Evolutionary conservation across 768 basidiomycete species (phyloP).

Genomic region (Pleurotus tuoliensis): DNA sequence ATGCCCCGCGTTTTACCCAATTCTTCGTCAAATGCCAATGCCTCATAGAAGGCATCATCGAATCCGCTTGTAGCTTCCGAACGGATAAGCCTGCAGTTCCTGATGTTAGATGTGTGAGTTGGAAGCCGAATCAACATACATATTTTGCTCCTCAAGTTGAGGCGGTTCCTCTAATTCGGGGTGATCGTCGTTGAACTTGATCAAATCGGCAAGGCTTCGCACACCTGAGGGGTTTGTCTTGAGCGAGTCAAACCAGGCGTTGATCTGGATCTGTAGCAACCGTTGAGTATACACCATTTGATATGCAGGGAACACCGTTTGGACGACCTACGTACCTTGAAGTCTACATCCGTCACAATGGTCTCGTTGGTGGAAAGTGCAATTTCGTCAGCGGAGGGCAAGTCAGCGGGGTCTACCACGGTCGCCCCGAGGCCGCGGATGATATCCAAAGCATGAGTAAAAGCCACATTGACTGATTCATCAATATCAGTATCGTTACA

Average conservation of each 20-base stretch:
- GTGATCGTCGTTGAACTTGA: conserved; percentile 52
- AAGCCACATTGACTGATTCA: conserved; percentile 31
- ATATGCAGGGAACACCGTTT: too few relatives aligned
- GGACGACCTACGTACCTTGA: conserved; percentile 42
- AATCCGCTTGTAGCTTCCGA: conserved; percentile 37
- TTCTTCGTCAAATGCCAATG: conserved; percentile 40
- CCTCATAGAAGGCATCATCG: conserved; percentile 38
- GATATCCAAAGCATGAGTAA: conserved; percentile 33
- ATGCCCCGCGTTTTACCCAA: conserved; percentile 51
- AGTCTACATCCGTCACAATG: conserved; percentile 82
- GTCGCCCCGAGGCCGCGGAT: conserved; percentile 41
- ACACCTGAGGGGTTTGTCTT: conserved; percentile 54
- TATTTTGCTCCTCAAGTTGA: conserved; percentile 30
- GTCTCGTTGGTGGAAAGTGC: conserved; percentile 71
- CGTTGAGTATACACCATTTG: background rate
- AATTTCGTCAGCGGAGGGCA: conserved; percentile 52
- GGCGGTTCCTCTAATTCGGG: conserved; percentile 43
- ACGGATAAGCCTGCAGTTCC: conserved; percentile 27
- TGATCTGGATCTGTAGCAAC: background rate
- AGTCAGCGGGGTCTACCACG: conserved; percentile 59
- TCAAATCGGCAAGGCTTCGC: conserved; percentile 50
- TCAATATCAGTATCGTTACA: conserved; percentile 29
- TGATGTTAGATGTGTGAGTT: background rate
- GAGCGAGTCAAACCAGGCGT: conserved; percentile 19
- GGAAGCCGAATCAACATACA: conserved; percentile 22